Evolutionary conservation across 345 rosid genomes (phyloP).

Genomic region (Angophora floribunda): DNA sequence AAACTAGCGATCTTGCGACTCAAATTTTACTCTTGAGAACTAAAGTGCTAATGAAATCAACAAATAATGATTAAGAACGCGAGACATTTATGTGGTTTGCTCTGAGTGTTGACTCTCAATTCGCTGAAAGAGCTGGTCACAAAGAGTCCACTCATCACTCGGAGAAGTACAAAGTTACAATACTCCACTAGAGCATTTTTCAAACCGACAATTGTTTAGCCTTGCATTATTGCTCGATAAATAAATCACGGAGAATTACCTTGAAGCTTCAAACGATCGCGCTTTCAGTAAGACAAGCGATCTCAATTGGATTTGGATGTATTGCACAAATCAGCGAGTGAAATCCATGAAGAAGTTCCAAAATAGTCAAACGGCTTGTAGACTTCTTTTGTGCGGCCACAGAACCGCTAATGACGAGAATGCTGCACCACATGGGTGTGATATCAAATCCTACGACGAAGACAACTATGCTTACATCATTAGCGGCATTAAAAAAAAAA

Average conservation of each 20-base stretch:
- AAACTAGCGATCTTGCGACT: not conserved
- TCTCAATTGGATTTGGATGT: not conserved
- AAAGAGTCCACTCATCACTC: not conserved
- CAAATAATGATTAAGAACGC: not conserved
- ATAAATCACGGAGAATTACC: not conserved
- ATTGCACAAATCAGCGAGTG: not conserved
- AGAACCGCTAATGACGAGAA: not conserved
- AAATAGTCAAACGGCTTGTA: not conserved
- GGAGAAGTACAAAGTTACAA: not conserved
- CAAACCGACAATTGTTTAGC: not conserved
- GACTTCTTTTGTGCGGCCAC: not conserved
- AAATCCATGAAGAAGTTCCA: not conserved
- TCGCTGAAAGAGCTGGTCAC: fast-evolving
- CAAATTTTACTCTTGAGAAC: not conserved
- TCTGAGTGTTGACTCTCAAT: not conserved
- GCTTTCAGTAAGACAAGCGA: not conserved
- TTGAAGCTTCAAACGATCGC: not conserved
- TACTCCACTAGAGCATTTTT: not conserved
- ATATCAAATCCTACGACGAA: not conserved
- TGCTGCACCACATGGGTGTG: not conserved
- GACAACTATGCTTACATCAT: not conserved
- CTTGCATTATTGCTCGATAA: not conserved
- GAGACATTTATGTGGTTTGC: not conserved
- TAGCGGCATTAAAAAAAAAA: not conserved
- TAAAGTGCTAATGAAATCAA: not conserved